Evolutionary conservation across 345 rosid species (phyloP), one percentile per base, ranked within the genome.

Genomic region (Populus tremula): DNA sequence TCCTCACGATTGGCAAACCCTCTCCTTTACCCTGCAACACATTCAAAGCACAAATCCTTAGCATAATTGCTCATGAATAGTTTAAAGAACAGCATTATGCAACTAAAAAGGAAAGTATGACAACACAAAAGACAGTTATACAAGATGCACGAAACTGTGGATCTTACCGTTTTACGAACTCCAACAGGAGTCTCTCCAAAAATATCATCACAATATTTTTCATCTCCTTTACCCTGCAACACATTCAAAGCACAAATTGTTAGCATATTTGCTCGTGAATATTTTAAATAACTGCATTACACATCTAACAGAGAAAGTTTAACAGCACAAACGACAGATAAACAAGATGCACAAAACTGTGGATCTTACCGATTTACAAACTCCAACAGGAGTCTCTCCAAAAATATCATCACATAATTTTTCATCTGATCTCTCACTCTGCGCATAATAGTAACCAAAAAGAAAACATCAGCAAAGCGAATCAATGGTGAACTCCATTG

Each of bases 111-210:
- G 27, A 23, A 56, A 8, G 63, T 56, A 56, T n/a, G n/a, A 61
- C 20, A 70, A 0, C 1, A 31, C 2, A 68, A 74, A 41, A 36
- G 6, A 25, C 45, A 63, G 16, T 61, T 17, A 33, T 75, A 66
- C 36, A 29, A 29, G 16, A 38, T 41, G 29, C 21, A 61, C 16
- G 20, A 20, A 50, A 29, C 20, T 5, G 49, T 0, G n/a, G 6
- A 80, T 63, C 87, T 77, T 87, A 95, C 99, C 83, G 17, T 41
- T 87, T 88, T 87, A 50, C 86, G 89, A 69, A 83, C 84, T 75
- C 94, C 89, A 73, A 90, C 84, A 10, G 99, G 99, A 12, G 99
- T 91, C 77, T 96, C 99, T 65, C 97, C 99, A 82, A 94, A 96
- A 56, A 96, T 94, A 80, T 96, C 99, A 84, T 94, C 99, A 80